Percentiles rank a stretch among this genome's conserved stretches.
phyloP scores from a whole-genome alignment of 139 green algal genomes.

The Chlorella sp. region DNA sequence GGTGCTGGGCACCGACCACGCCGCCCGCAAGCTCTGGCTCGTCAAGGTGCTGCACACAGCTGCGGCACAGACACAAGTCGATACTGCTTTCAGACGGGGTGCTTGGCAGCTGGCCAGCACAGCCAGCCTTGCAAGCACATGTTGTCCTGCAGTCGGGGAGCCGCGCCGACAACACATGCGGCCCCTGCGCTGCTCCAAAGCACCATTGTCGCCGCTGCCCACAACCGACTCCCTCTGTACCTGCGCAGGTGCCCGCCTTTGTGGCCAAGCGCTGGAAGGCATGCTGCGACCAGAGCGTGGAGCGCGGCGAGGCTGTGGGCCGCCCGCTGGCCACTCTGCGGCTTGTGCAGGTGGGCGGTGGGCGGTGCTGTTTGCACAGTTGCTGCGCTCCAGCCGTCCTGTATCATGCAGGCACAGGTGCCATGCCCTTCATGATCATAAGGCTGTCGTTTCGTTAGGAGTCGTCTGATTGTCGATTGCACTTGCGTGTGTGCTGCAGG shows the following conservation, averaged over 20 bases:
- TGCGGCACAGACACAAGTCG: not conserved
- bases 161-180: not conserved
- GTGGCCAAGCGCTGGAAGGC: constrained; percentile 55
- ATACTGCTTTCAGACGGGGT: not conserved
- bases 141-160: too few relatives aligned
- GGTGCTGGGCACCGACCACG: constrained; percentile 8
- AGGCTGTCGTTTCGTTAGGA: too few relatives aligned
- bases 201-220: not conserved
- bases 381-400: too few relatives aligned
- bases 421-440: too few relatives aligned
- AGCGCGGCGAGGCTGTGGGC: constrained; percentile 34
- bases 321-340: constrained; percentile 36
- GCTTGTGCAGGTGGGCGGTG: not conserved
- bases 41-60: constrained; percentile 32
- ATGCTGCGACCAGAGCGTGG: constrained; percentile 33
- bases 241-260: constrained; percentile 54
- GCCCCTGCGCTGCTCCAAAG: not conserved
- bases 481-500: too few relatives aligned
- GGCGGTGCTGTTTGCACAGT: too few relatives aligned
- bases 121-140: too few relatives aligned
- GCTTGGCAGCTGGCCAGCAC: too few relatives aligned
- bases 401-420: too few relatives aligned
- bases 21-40: constrained; percentile 46
- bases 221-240: not conserved
- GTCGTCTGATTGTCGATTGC: too few relatives aligned